Percentiles rank a stretch among this genome's conserved stretches.
Conservation (phyloP, 352 stramenopile genomes). For the Discostella stelligera region DNA sequence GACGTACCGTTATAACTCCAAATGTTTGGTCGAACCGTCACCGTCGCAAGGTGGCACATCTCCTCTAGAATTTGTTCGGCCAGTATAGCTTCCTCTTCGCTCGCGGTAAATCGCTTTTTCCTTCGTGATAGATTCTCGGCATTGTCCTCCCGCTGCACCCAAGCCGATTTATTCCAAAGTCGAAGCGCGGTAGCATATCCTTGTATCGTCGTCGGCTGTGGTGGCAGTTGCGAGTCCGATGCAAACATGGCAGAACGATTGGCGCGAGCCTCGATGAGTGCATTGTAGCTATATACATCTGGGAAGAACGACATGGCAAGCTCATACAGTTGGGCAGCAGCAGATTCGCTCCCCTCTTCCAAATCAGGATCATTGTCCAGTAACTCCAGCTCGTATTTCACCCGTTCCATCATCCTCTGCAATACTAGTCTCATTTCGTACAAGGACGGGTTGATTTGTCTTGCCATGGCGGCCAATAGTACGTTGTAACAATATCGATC, state of each 20-base stretch:
- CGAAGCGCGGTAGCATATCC: neutral
- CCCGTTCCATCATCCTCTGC: slow-evolving; percentile 53
- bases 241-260: slow-evolving; percentile 48
- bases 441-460: slow-evolving; percentile 49
- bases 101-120: slow-evolving; percentile 36
- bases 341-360: slow-evolving; percentile 11
- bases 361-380: slow-evolving; percentile 3
- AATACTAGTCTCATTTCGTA: slow-evolving; percentile 54
- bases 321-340: slow-evolving; percentile 14
- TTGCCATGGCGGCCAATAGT: slow-evolving; percentile 45
- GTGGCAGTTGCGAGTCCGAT: slow-evolving; percentile 14
- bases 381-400: slow-evolving; percentile 43
- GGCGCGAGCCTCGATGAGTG: slow-evolving; percentile 49
- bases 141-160: slow-evolving; percentile 7
- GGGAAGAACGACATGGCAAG: slow-evolving; percentile 43
- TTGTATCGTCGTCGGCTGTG: neutral
- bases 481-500: slow-evolving; percentile 56
- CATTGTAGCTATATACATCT: slow-evolving; percentile 50
- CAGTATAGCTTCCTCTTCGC: slow-evolving; percentile 47
- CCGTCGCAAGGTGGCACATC: slow-evolving; percentile 33
- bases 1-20: slow-evolving; percentile 56
- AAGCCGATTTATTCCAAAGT: slow-evolving; percentile 3
- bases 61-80: slow-evolving; percentile 49
- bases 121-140: slow-evolving; percentile 10
- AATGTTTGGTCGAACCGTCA: slow-evolving; percentile 43